Conservation (phyloP, 2,329 filamentous ascomycete genomes). For the Ceratocystis ficicola region DNA sequence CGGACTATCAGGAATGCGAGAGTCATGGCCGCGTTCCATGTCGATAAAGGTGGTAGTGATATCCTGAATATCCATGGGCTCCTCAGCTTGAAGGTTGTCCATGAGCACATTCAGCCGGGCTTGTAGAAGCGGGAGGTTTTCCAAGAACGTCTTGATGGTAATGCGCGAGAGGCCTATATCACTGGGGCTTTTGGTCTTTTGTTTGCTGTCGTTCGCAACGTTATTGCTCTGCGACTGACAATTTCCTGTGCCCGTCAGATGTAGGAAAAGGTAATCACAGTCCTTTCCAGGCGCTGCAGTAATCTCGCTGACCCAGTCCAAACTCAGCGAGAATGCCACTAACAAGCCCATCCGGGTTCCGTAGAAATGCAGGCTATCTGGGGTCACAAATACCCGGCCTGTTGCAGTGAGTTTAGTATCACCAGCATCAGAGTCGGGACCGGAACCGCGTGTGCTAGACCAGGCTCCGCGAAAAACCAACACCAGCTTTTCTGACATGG, state of each 20-base stretch:
- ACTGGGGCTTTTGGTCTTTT: neutral
- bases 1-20: constrained; percentile 41
- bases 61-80: constrained; percentile 55
- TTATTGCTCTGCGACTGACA: neutral
- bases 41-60: constrained; percentile 61
- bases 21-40: constrained; percentile 54
- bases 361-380: constrained; percentile 86
- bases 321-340: constrained; percentile 62
- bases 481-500: constrained; percentile 67
- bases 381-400: constrained; percentile 76
- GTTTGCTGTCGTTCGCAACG: neutral
- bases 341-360: constrained; percentile 88
- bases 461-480: constrained; percentile 89
- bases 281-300: constrained; percentile 85
- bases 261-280: constrained; percentile 72
- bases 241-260: constrained; percentile 41
- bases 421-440: constrained; percentile 29
- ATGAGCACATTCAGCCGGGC: constrained; percentile 75
- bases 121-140: constrained; percentile 71
- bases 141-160: constrained; percentile 85
- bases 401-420: constrained; percentile 40
- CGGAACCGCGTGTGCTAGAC: constrained; percentile 38
- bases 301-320: constrained; percentile 73
- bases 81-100: constrained; percentile 61
- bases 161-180: constrained; percentile 55